phyloP scores from a whole-genome alignment of 768 basidiomycete species.

The Podaxis pistillaris region DNA sequence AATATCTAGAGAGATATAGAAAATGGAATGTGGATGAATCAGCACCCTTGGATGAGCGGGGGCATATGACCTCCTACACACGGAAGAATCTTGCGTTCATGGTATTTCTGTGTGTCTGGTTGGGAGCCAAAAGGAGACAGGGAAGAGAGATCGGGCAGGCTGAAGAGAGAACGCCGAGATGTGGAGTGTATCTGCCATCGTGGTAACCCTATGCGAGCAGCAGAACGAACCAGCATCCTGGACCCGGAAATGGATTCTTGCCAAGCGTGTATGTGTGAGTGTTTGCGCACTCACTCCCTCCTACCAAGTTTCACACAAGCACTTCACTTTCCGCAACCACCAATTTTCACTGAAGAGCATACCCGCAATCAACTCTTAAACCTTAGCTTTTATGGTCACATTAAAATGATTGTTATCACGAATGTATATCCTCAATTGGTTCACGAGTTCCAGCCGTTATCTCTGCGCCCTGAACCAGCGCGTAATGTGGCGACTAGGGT shows the following conservation, averaged over 20 bases:
- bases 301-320: background rate
- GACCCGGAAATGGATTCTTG: background rate
- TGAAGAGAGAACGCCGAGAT: slow-evolving; percentile 32
- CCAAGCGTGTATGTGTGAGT: background rate
- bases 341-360: background rate
- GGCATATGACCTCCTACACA: slow-evolving; percentile 40
- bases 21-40: slow-evolving; percentile 4
- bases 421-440: too few species aligned
- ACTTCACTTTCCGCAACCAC: background rate
- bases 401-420: too few species aligned
- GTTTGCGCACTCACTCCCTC: background rate
- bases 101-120: slow-evolving; percentile 61
- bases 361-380: too few species aligned
- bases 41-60: slow-evolving; percentile 7
- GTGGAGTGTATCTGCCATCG: slow-evolving; percentile 8
- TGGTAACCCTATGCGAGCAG: background rate
- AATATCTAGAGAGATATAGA: slow-evolving; percentile 55
- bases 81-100: slow-evolving; percentile 87
- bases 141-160: slow-evolving; percentile 48
- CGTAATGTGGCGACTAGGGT: too few species aligned
- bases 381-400: too few species aligned
- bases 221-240: slow-evolving; percentile 1
- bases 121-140: slow-evolving; percentile 36
- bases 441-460: too few species aligned
- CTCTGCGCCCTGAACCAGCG: too few species aligned